These are phyloP conservation scores for Xylaria scruposa DNA, from an alignment of 495 filamentous ascomycete genomes.

Conservation along the genomic window DNA sequence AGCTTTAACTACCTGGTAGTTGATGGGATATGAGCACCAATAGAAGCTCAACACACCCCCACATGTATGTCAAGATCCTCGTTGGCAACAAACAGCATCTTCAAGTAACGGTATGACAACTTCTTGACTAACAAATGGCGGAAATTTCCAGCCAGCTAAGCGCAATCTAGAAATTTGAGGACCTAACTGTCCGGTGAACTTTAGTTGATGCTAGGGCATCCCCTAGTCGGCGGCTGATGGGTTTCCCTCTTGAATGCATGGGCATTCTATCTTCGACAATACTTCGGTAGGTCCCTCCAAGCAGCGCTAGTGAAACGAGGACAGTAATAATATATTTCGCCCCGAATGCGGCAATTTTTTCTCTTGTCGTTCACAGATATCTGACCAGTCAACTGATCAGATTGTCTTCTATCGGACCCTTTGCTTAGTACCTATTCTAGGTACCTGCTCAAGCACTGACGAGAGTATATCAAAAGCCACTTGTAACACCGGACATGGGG, in stretches of 20 bases:
- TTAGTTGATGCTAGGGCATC: neutral
- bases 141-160: neutral
- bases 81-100: conserved; percentile 22
- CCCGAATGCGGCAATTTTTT: conserved; percentile 6
- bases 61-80: conserved; percentile 6
- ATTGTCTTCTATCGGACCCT: neutral
- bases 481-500: conserved; percentile 16
- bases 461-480: neutral
- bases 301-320: neutral
- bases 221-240: neutral
- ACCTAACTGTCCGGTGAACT: neutral
- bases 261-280: neutral
- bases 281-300: neutral
- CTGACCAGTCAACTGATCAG: neutral
- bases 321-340: neutral
- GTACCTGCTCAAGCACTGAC: neutral
- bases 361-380: neutral
- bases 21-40: conserved; percentile 29
- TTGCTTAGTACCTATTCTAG: neutral
- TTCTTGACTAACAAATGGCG: conserved; percentile 17
- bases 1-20: conserved; percentile 4
- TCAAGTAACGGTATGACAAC: conserved; percentile 29
- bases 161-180: neutral
- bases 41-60: conserved; percentile 39
- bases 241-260: neutral